A percentile compares a stretch with the other conserved stretches of the same genome.
Conservation (phyloP, 2,329 filamentous ascomycete genomes). For the Pyrenophora seminiperda region DNA sequence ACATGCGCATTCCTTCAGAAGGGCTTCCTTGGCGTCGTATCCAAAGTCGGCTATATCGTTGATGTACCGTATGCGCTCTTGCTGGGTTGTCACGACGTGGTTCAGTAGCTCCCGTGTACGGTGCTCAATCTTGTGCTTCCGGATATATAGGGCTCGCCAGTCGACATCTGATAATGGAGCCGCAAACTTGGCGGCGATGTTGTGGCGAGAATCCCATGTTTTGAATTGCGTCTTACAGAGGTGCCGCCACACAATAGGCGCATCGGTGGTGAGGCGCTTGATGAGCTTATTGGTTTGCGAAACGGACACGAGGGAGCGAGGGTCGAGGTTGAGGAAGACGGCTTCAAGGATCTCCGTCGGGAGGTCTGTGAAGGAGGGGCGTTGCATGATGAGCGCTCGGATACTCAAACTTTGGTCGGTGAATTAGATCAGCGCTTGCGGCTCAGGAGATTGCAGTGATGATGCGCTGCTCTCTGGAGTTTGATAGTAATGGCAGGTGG, state of each 20-base stretch:
- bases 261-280: constrained; percentile 67
- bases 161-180: constrained; percentile 62
- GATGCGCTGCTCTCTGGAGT: not conserved
- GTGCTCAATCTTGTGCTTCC: constrained; percentile 43
- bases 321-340: constrained; percentile 69
- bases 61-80: constrained; percentile 70
- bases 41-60: constrained; percentile 73
- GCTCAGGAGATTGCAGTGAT: not conserved
- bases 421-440: not conserved
- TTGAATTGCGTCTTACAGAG: constrained; percentile 72
- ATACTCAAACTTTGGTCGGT: not conserved
- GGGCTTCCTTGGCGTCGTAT: constrained; percentile 86
- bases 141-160: constrained; percentile 68
- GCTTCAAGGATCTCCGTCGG: constrained; percentile 86
- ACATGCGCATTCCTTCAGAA: constrained; percentile 68
- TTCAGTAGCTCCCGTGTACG: constrained; percentile 58
- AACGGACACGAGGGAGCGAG: constrained; percentile 57
- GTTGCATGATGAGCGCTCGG: constrained; percentile 10
- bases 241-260: constrained; percentile 78
- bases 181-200: constrained; percentile 41
- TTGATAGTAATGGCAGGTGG: not conserved
- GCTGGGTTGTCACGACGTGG: constrained; percentile 71
- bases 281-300: constrained; percentile 68
- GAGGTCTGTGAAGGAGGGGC: constrained; percentile 50
- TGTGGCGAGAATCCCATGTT: constrained; percentile 69